Conservation (phyloP, 2,329 filamentous ascomycete genomes). For the Venturia carpophila region DNA sequence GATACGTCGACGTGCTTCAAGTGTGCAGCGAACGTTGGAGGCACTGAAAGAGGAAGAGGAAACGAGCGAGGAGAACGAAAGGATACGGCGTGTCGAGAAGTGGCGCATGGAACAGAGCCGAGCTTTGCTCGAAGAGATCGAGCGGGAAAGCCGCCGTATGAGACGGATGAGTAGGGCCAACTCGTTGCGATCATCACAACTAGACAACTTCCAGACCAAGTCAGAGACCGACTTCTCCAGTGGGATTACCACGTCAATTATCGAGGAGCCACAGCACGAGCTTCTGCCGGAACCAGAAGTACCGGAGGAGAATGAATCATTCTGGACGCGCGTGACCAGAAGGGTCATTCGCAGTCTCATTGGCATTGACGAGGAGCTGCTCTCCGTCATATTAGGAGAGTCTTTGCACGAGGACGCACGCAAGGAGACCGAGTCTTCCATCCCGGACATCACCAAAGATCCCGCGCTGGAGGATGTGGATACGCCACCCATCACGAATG, state of each 20-base stretch:
- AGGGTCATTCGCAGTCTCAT: constrained; percentile 84
- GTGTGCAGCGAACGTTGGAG: constrained; percentile 50
- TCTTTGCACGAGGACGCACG: constrained; percentile 47
- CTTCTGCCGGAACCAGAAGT: neutral
- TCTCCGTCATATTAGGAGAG: constrained; percentile 84
- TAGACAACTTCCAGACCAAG: constrained; percentile 15
- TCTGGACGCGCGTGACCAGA: constrained; percentile 74
- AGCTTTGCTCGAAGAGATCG: constrained; percentile 78
- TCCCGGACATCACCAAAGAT: constrained; percentile 12
- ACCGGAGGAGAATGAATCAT: constrained; percentile 44
- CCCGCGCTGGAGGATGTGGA: constrained; percentile 23
- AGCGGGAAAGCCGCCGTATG: constrained; percentile 62
- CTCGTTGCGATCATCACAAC: constrained; percentile 6
- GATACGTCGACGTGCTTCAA: constrained; percentile 37
- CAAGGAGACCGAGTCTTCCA: constrained; percentile 1
- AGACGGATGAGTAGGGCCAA: constrained; percentile 56
- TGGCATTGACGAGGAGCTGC: constrained; percentile 76
- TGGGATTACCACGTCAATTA: neutral
- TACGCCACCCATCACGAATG: constrained; percentile 29
- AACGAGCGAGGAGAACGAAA: constrained; percentile 58
- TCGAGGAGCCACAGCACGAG: constrained; percentile 1
- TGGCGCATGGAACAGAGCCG: constrained; percentile 90
- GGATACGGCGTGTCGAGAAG: constrained; percentile 74
- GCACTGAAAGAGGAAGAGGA: constrained; percentile 43
- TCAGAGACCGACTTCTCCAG: constrained; percentile 17